Conservation (phyloP, 257 asterid species). For the Salvia splendens region DNA sequence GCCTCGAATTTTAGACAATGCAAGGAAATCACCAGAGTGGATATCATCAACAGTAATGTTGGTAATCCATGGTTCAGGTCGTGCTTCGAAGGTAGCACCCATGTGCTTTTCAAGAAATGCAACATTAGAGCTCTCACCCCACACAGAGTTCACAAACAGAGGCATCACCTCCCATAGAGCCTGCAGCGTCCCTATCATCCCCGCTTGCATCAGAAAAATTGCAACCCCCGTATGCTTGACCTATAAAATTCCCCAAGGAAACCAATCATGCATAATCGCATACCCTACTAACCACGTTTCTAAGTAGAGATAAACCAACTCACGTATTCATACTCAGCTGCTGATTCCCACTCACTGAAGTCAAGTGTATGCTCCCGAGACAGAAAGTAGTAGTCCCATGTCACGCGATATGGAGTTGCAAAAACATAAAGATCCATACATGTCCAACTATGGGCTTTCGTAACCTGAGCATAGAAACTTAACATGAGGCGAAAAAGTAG, state of each 20-base stretch:
- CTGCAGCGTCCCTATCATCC: slow-evolving; percentile 73
- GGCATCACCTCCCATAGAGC: slow-evolving; percentile 91
- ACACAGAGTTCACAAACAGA: slow-evolving; percentile 63
- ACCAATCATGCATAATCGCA: slow-evolving; percentile 1
- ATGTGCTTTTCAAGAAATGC: slow-evolving; percentile 82
- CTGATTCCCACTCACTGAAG: slow-evolving; percentile 79
- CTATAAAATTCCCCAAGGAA: slow-evolving; percentile 36
- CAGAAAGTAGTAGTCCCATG: slow-evolving; percentile 82
- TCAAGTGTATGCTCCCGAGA: slow-evolving; percentile 85
- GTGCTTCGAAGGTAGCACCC: slow-evolving; percentile 72
- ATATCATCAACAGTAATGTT: slow-evolving; percentile 60
- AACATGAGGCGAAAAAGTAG: not conserved
- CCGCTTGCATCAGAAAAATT: slow-evolving; percentile 84
- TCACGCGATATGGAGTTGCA: slow-evolving; percentile 86
- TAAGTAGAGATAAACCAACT: slow-evolving; percentile 34
- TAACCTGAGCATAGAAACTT: slow-evolving; percentile 48
- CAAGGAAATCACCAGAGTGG: slow-evolving; percentile 89
- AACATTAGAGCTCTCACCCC: slow-evolving; percentile 83
- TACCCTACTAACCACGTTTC: not conserved
- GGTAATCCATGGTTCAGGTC: slow-evolving; percentile 86
- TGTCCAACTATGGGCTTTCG: slow-evolving; percentile 82
- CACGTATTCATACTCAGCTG: slow-evolving; percentile 74
- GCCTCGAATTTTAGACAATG: slow-evolving; percentile 79
- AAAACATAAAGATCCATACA: slow-evolving; percentile 90
- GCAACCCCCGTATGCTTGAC: slow-evolving; percentile 72